Evolutionary conservation across 2,329 filamentous ascomycete species (phyloP).

Genomic region (Blastomyces percursus): DNA sequence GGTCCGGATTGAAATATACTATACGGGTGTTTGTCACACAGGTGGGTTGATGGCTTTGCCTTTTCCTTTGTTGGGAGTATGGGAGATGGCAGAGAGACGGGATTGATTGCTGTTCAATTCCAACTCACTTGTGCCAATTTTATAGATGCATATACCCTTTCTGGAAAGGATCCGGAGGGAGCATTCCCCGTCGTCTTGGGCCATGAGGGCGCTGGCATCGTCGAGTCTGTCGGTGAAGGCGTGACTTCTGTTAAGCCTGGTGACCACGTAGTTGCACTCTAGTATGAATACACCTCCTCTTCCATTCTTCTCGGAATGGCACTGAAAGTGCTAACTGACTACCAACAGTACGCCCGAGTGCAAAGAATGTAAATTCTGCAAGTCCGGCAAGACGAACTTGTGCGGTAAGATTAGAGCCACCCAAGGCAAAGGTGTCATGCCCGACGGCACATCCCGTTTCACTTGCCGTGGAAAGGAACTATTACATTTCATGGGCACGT

Average conservation of each 20-base stretch:
- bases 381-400: constrained; percentile 97
- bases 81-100: not conserved
- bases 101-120: not conserved
- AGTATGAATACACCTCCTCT: constrained; percentile 43
- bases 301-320: not conserved
- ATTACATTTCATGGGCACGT: constrained; percentile 98
- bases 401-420: constrained; percentile 98
- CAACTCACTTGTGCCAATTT: not conserved
- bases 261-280: constrained; percentile 82
- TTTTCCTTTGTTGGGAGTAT: not conserved
- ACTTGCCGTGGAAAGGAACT: constrained; percentile 89
- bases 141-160: constrained; percentile 81
- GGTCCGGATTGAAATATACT: constrained; percentile 92
- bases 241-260: constrained; percentile 90
- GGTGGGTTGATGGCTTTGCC: constrained; percentile 42
- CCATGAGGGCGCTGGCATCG: constrained; percentile 83
- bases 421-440: constrained; percentile 93
- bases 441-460: constrained; percentile 91
- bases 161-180: constrained; percentile 93
- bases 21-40: constrained; percentile 98
- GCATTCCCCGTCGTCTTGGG: constrained; percentile 82
- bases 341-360: constrained; percentile 81
- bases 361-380: constrained; percentile 98
- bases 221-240: constrained; percentile 88
- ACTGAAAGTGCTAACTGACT: constrained; percentile 15